Evolutionary conservation across 345 rosid genomes (phyloP).

Genomic region (Lepidium aucheri): DNA sequence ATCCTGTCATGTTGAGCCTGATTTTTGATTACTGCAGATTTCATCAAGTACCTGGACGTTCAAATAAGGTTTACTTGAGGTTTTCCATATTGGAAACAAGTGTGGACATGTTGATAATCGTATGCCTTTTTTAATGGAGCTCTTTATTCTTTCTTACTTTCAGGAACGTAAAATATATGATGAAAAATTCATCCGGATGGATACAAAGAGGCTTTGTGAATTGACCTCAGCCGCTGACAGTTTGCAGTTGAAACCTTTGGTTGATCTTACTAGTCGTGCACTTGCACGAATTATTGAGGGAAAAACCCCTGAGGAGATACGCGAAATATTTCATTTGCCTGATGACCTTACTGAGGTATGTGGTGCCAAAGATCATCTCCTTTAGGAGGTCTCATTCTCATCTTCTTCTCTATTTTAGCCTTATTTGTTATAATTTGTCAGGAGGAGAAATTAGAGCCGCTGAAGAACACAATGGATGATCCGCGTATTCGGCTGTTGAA

Average conservation of each 20-base stretch:
- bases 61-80: slow-evolving; percentile 56
- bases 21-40: slow-evolving; percentile 87
- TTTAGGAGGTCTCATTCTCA: not conserved
- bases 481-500: slow-evolving; percentile 88
- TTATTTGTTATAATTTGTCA: slow-evolving; percentile 18
- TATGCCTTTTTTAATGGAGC: not conserved
- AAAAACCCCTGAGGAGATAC: slow-evolving; percentile 85
- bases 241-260: slow-evolving; percentile 85
- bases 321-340: slow-evolving; percentile 90
- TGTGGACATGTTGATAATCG: not conserved
- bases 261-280: slow-evolving; percentile 93
- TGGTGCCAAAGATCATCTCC: slow-evolving; percentile 22
- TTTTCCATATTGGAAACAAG: not conserved
- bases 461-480: slow-evolving; percentile 76
- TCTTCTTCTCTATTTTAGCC: not conserved
- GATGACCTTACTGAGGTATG: slow-evolving; percentile 97
- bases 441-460: slow-evolving; percentile 96
- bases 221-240: slow-evolving; percentile 97
- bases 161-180: slow-evolving; percentile 84
- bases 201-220: slow-evolving; percentile 83
- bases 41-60: slow-evolving; percentile 82
- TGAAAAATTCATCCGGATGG: slow-evolving; percentile 87
- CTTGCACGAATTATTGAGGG: slow-evolving; percentile 94
- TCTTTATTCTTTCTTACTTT: slow-evolving; percentile 17
- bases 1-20: slow-evolving; percentile 66